phyloP scores from a whole-genome alignment of 208 protist species.

The Wallacemonas sp. region DNA sequence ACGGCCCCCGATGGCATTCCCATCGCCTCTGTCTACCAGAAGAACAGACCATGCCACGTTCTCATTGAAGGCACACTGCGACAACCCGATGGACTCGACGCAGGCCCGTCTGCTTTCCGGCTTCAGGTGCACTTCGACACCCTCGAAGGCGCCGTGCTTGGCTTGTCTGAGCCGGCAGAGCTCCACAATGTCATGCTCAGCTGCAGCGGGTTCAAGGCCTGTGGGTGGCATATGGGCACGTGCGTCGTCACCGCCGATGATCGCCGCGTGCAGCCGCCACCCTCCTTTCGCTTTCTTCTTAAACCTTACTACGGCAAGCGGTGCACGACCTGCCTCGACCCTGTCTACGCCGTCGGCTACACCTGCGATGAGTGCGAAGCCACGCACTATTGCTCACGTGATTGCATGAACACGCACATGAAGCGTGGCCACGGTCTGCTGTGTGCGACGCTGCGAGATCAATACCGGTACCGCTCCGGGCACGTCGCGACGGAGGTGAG shows the following conservation, averaged over 20 bases:
- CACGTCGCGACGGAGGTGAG: conserved; percentile 63
- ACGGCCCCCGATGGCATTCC: conserved; percentile 60
- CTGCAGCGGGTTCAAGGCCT: conserved; percentile 71
- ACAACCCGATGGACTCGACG: conserved; percentile 30
- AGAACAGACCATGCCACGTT: conserved; percentile 50
- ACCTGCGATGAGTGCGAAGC: conserved; percentile 77
- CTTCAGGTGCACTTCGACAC: conserved; percentile 76
- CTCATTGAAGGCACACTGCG: conserved; percentile 58
- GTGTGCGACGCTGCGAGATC: conserved; percentile 55
- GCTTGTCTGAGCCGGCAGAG: conserved; percentile 38
- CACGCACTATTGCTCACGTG: conserved; percentile 77
- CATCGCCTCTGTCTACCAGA: conserved; percentile 61
- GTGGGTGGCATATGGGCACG: conserved; percentile 80
- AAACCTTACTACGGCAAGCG: conserved; percentile 65
- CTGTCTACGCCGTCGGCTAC: conserved; percentile 81
- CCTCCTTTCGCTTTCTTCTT: conserved; percentile 71
- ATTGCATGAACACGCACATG: conserved; percentile 78
- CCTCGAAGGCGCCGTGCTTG: conserved; percentile 69
- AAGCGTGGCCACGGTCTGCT: conserved; percentile 64
- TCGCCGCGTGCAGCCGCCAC: conserved; percentile 31
- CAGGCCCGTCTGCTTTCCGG: conserved; percentile 46
- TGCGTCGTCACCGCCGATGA: conserved; percentile 40
- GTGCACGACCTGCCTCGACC: conserved; percentile 85
- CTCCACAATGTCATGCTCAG: conserved; percentile 74
- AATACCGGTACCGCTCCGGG: conserved; percentile 64